Evolutionary conservation across 2,329 filamentous ascomycete species (phyloP).

Genomic region (Ceratocystis papillata): DNA sequence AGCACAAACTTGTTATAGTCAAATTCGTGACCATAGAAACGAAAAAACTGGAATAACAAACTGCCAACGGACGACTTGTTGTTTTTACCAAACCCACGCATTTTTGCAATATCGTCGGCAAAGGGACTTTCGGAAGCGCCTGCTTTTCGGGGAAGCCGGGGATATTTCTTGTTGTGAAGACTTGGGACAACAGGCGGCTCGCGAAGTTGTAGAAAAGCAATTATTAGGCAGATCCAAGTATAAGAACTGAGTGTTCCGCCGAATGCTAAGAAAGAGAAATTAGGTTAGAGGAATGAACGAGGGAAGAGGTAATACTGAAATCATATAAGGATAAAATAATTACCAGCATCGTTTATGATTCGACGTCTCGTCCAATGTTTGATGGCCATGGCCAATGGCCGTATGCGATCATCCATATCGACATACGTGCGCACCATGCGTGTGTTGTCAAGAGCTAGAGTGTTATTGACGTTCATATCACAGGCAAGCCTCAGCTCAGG

Average conservation of each 20-base stretch:
- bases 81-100: conserved; percentile 61
- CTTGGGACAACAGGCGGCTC: conserved; percentile 74
- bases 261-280: conserved; percentile 48
- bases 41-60: conserved; percentile 91
- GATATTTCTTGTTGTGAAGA: conserved; percentile 62
- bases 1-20: conserved; percentile 77
- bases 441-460: conserved; percentile 86
- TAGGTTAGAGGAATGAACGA: neutral
- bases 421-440: conserved; percentile 97
- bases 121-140: conserved; percentile 66
- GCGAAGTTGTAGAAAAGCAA: conserved; percentile 87
- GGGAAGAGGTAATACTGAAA: neutral
- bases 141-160: conserved; percentile 41
- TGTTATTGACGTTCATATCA: conserved; percentile 99
- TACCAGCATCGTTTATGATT: conserved; percentile 92
- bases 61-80: conserved; percentile 77
- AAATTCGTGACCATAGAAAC: conserved; percentile 86
- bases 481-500: conserved; percentile 80
- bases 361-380: conserved; percentile 94
- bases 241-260: conserved; percentile 95
- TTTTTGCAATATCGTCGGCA: conserved; percentile 68
- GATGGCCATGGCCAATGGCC: conserved; percentile 88
- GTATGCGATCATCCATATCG: conserved; percentile 78
- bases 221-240: conserved; percentile 97
- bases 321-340: conserved; percentile 31